Evolutionary conservation across 768 basidiomycete species (phyloP).

Genomic region (Leccinum fibrillosum): DNA sequence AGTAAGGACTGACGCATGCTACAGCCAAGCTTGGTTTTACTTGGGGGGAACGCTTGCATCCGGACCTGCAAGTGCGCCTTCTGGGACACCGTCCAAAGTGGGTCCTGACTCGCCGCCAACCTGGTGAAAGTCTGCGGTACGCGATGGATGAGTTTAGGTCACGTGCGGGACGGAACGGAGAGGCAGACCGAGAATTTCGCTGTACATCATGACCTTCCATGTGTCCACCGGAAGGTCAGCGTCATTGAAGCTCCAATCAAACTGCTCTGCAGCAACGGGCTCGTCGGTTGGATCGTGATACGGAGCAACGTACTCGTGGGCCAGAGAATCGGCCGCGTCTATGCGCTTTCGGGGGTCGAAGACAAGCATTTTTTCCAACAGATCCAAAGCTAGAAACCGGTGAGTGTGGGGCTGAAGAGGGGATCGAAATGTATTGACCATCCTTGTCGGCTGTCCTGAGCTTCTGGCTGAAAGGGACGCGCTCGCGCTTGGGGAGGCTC

Average conservation of each 20-base stretch:
- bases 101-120: slow-evolving; percentile 50
- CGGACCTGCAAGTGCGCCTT: slow-evolving; percentile 69
- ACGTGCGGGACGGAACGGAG: background rate
- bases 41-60: slow-evolving; percentile 32
- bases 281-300: slow-evolving; percentile 99
- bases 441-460: slow-evolving; percentile 83
- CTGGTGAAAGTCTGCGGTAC: slow-evolving; percentile 70
- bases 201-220: slow-evolving; percentile 99
- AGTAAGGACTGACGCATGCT: slow-evolving; percentile 12
- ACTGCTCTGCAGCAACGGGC: slow-evolving; percentile 88
- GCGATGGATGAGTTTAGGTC: background rate
- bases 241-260: slow-evolving; percentile 99
- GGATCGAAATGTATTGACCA: slow-evolving; percentile 46
- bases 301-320: slow-evolving; percentile 91
- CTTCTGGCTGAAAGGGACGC: slow-evolving; percentile 93
- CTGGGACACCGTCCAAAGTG: slow-evolving; percentile 38
- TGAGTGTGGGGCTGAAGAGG: slow-evolving; percentile 3
- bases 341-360: slow-evolving; percentile 98
- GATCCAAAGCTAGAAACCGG: slow-evolving; percentile 68
- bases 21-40: slow-evolving; percentile 5
- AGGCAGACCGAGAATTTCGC: slow-evolving; percentile 85
- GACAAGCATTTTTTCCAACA: slow-evolving; percentile 98
- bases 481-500: slow-evolving; percentile 92
- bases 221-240: slow-evolving; percentile 98
- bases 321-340: slow-evolving; percentile 86